These are phyloP conservation scores for Smallanthus sonchifolius DNA, from an alignment of 129 eudicot species.

Conservation along the genomic window DNA sequence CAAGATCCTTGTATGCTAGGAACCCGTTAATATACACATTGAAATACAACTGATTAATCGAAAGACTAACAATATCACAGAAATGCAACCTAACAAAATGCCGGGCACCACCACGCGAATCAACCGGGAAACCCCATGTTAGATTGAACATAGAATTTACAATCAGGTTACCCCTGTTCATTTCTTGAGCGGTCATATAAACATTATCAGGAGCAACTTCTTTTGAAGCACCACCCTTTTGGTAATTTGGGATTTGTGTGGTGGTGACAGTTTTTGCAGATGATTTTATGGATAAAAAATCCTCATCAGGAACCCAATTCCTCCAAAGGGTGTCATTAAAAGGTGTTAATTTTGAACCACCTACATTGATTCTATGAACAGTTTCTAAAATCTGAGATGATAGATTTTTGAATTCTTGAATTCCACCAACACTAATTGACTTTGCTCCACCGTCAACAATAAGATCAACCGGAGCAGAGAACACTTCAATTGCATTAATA, in stretches of 20 bases:
- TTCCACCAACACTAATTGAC: conserved; percentile 35
- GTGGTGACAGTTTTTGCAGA: conserved; percentile 56
- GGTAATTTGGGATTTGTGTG: conserved; percentile 53
- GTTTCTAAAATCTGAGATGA: conserved; percentile 55
- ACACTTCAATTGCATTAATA: conserved; percentile 78
- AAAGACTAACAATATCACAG: conserved; percentile 69
- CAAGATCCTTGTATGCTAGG: conserved; percentile 60
- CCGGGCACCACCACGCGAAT: not conserved
- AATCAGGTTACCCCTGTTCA: conserved; percentile 54
- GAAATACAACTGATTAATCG: conserved; percentile 60
- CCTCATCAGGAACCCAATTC: conserved; percentile 82
- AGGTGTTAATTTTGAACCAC: conserved; percentile 66
- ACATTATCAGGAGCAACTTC: conserved; percentile 83
- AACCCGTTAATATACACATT: conserved; percentile 57
- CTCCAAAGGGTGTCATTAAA: conserved; percentile 96
- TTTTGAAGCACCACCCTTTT: conserved; percentile 53
- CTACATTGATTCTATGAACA: conserved; percentile 90
- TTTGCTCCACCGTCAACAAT: conserved; percentile 51
- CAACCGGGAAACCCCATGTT: conserved; percentile 83
- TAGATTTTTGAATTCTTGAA: conserved; percentile 53
- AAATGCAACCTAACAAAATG: conserved; percentile 78
- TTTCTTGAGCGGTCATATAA: conserved; percentile 83
- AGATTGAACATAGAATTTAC: conserved; percentile 51
- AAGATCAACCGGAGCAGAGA: conserved; percentile 71
- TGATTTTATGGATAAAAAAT: conserved; percentile 51